A percentile compares a stretch with the other conserved stretches of the same genome.
Evolutionary conservation across 805 yeast genomes (phyloP).

Genomic region (Starmerella vitae): DNA sequence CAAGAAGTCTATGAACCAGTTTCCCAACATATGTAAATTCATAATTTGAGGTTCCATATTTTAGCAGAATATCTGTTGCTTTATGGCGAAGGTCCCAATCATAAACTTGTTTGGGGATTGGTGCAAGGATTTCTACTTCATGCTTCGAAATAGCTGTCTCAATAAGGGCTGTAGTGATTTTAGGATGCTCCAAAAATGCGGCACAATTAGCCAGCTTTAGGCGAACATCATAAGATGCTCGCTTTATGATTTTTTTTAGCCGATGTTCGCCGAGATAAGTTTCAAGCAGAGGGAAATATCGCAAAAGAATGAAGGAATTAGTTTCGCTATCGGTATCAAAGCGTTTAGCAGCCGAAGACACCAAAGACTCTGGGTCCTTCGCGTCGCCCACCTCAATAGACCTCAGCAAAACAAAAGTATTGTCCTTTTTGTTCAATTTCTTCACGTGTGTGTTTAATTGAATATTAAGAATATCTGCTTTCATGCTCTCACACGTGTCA

Average conservation of each 20-base stretch:
- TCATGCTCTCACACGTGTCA: neutral
- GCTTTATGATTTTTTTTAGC: conserved; percentile 1
- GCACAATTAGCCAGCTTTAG: neutral
- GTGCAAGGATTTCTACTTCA: conserved; percentile 4
- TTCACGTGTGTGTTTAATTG: neutral
- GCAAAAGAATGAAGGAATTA: conserved; percentile 3
- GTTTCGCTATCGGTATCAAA: neutral
- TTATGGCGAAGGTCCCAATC: conserved; percentile 14
- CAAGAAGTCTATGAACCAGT: conserved; percentile 2
- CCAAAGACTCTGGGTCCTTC: neutral
- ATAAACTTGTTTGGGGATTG: conserved; percentile 9
- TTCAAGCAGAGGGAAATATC: conserved; percentile 13
- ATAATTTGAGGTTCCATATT: no score
- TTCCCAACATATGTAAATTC: neutral
- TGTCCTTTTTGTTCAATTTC: neutral
- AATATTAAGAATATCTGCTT: conserved; percentile 3
- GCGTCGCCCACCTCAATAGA: neutral
- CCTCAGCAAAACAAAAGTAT: conserved; percentile 1
- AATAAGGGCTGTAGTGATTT: conserved; percentile 5
- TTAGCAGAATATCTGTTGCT: conserved; percentile 4
- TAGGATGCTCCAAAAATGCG: conserved; percentile 2
- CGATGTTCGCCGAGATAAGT: neutral
- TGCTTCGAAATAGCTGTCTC: conserved; percentile 1
- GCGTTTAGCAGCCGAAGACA: neutral
- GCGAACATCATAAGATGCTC: neutral